Evolutionary conservation across 1,284 basidiomycete genomes (phyloP), one percentile per base, ranked within the genome.

Genomic region (Leccinum pachyderme): DNA sequence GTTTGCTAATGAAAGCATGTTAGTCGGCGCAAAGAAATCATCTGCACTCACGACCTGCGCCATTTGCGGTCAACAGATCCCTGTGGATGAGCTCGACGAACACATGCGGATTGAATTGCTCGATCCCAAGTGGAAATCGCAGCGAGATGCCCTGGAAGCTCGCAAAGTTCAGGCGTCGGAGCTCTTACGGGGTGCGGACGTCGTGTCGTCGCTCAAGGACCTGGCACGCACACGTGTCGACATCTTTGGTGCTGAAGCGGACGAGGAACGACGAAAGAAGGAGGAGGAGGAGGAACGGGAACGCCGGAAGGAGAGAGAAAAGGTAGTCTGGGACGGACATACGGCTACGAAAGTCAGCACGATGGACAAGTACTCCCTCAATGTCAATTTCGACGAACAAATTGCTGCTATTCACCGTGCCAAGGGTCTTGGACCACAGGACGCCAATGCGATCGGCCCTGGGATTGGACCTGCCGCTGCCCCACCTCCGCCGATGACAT

Each of bases 71-170:
- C 94, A 98, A 71, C 88, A 93, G 72, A 91, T 99, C 27, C 87
- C 95, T 28, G 87, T 97, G 62, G 89, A 95, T 75, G 95, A 99
- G 72, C 81, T 99, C 58, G 87, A 95, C 62, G 95, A 99, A 70
- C 97, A 99, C 73, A 96, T 98, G 81, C 91, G 97, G 67, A 98
- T 99, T 72, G 97, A 99, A 72, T 77, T 98, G 49, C 83, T 99
- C 65, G 95, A 99, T 74, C 97, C 97, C 41, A 87, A 89, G 68
- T 98, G 95, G 95, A 97, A 97, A 72, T 93, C 94, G 57, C 93
- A 96, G 70, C 91, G 95, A 63, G 88, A 93, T 65, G 81, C 76
- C 18, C 77, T 94, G 64, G 95, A 98, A 69, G 81, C 87, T 48
- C 89, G 95, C 68, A 91, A 93, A 65, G 90, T 90, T 7, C 94